Evolutionary conservation across 108 stramenopile species (phyloP), one percentile per base, ranked within the genome.

Genomic region (Cylindrotheca fusiformis): DNA sequence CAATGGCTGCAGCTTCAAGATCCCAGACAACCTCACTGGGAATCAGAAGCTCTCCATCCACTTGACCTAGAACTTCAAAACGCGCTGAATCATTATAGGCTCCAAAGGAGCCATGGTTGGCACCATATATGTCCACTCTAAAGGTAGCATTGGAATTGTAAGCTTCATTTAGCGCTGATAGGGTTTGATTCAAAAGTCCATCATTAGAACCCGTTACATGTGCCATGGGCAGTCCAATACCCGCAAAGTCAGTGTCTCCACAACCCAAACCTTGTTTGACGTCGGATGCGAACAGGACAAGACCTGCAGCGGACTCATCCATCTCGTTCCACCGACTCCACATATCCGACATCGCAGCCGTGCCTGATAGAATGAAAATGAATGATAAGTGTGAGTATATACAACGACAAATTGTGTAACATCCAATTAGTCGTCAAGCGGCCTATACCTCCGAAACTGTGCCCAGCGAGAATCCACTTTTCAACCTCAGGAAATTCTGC

Each of bases 101-200:
- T 28, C 74, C 74, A 54, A 75, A 75, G 26, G 31, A 25, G 21
- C 55, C 74, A 69, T 75, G 74, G 36, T 69, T 69, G 1, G 62
- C 67, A 50, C 74, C 68, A 21, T 46, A 22, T 26, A 75, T 69
- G 20, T 27, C 44, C 27, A 69, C 23, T 47, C 58, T 49, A 32
- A 60, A 36, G 4, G 72, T 73, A 21, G 25, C 59, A 6, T 14
- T 12, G 6, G 61, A 51, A 22, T 27, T 5, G 23, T 22, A 51
- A 12, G 17, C 10, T 18, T 18, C 12, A 56, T 55, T 32, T 19
- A 10, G 20, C 10, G 47, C 50, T 8, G 6, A 0, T 17, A 17
- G 28, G 10, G 57, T 60, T 10, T 6, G 8, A 59, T 75, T 69
- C 14, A 64, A 19, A 33, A 75, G 0, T 22, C 68, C 63, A 75